Evolutionary conservation across 768 basidiomycete species (phyloP).

Genomic region (Pisolithus tinctorius): DNA sequence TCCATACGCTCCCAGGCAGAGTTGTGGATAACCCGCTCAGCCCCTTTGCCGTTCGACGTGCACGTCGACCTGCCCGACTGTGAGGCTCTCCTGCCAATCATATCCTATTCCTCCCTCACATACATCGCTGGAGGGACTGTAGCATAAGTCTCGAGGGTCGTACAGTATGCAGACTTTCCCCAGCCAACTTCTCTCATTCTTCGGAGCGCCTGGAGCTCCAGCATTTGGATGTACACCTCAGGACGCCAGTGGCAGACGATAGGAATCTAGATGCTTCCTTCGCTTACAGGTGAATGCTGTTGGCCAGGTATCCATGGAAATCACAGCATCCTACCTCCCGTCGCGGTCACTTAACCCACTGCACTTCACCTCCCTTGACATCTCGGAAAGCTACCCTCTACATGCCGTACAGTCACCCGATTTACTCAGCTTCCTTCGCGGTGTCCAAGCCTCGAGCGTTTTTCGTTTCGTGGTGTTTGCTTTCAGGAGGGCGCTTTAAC

Average conservation of each 20-base stretch:
- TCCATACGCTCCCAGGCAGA: constrained; percentile 42
- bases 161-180: constrained; percentile 21
- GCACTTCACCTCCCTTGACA: constrained; percentile 49
- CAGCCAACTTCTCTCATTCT: constrained; percentile 17
- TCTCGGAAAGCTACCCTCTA: constrained; percentile 42
- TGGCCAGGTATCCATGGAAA: constrained; percentile 40
- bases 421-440: constrained; percentile 54
- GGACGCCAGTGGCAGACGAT: constrained; percentile 14
- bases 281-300: constrained; percentile 27
- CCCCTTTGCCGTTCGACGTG: constrained; percentile 49
- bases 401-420: constrained; percentile 38
- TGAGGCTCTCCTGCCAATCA: constrained; percentile 52
- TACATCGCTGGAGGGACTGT: constrained; percentile 55
- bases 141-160: constrained; percentile 33
- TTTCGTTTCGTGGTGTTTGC: constrained; percentile 50
- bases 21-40: constrained; percentile 49
- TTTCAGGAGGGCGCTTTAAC: constrained; percentile 33
- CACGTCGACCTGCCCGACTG: constrained; percentile 40
- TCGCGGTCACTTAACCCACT: constrained; percentile 38
- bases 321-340: constrained; percentile 48
- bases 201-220: constrained; percentile 19
- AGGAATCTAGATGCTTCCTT: constrained; percentile 16
- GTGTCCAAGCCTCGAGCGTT: constrained; percentile 55
- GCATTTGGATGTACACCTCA: constrained; percentile 22
- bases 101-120: constrained; percentile 54